phyloP scores from a whole-genome alignment of 148 eudicot genomes.

The Talinum fruticosum region DNA sequence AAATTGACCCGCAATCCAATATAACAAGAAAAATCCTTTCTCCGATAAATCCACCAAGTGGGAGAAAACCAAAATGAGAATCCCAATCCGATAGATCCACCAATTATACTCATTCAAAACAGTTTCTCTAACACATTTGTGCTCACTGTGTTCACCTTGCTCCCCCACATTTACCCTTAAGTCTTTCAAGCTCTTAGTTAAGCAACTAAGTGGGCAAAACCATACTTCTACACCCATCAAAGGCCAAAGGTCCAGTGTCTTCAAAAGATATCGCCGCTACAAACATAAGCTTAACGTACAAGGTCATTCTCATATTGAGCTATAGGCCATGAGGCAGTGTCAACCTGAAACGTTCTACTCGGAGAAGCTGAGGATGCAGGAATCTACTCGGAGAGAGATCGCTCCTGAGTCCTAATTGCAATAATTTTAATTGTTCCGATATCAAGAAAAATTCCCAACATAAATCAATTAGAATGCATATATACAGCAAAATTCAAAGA shows the following conservation, averaged over 20 bases:
- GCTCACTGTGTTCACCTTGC: background rate
- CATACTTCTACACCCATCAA: background rate
- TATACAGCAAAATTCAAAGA: background rate
- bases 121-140: background rate
- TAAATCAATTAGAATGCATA: no score
- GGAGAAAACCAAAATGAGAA: background rate
- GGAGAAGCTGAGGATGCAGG: background rate
- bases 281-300: background rate
- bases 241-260: background rate
- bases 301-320: background rate
- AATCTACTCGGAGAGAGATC: background rate
- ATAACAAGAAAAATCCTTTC: background rate
- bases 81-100: background rate
- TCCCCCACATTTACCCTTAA: background rate
- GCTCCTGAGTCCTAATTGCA: no score
- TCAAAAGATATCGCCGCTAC: background rate
- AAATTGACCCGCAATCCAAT: background rate
- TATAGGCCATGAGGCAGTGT: background rate
- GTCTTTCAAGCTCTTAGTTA: background rate
- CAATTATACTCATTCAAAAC: background rate
- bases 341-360: background rate
- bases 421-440: no score
- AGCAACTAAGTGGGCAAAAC: background rate
- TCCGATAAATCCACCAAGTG: background rate
- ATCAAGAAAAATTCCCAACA: no score